phyloP scores from a whole-genome alignment of 2,329 filamentous ascomycete species.

The Beauveria rudraprayagi region DNA sequence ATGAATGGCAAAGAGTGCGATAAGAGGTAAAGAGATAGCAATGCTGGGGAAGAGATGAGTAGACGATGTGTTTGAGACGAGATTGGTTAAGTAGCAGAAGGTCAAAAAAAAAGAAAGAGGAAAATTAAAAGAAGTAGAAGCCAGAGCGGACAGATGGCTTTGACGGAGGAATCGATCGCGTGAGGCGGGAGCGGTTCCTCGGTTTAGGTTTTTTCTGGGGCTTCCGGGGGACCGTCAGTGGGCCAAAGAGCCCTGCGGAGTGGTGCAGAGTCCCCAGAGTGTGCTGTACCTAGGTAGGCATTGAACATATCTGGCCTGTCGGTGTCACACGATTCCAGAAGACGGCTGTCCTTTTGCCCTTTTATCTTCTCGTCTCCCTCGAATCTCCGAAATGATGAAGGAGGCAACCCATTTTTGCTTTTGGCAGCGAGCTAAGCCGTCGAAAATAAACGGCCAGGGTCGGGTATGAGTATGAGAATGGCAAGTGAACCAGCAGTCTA shows the following conservation, averaged over 20 bases:
- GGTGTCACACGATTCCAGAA: too few species aligned
- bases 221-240: constrained; percentile 1
- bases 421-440: neutral
- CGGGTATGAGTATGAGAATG: too few species aligned
- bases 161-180: constrained; percentile 10
- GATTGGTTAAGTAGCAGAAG: neutral
- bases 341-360: too few species aligned
- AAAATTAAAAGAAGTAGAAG: constrained; percentile 3
- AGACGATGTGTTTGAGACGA: neutral
- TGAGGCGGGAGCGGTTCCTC: constrained; percentile 11
- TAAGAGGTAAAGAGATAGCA: neutral
- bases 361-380: too few species aligned
- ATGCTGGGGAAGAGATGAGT: neutral
- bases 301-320: neutral
- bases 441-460: neutral
- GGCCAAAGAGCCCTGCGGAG: neutral
- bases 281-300: too few species aligned
- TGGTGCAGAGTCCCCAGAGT: neutral
- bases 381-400: too few species aligned
- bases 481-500: neutral
- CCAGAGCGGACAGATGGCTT: constrained; percentile 3
- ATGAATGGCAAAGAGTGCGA: neutral
- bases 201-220: constrained; percentile 12
- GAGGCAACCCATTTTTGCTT: neutral
- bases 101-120: constrained; percentile 7